phyloP scores from a whole-genome alignment of 345 rosid species.

The Cardamine resedifolia region DNA sequence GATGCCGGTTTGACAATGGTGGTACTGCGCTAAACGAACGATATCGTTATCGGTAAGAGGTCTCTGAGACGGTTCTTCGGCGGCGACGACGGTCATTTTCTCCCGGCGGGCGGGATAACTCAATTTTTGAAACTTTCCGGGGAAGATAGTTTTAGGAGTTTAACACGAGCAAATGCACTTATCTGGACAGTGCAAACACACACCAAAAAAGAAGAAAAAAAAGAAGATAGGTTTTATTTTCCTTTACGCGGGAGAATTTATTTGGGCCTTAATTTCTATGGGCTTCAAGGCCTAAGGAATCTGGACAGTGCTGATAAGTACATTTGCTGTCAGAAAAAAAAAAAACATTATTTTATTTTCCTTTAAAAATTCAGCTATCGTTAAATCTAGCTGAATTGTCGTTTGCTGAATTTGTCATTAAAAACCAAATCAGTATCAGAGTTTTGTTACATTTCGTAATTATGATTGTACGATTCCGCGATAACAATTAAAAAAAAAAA shows the following conservation, averaged over 20 bases:
- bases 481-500: too few relatives aligned
- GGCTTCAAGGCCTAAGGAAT: neutral
- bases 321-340: too few relatives aligned
- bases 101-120: constrained; percentile 35
- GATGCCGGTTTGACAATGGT: constrained; percentile 36
- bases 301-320: neutral
- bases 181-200: too few relatives aligned
- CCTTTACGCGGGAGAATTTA: constrained; percentile 28
- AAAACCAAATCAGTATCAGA: too few relatives aligned
- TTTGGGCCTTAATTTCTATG: neutral
- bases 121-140: constrained; percentile 4
- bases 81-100: constrained; percentile 22
- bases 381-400: too few relatives aligned
- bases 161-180: too few relatives aligned
- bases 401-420: neutral
- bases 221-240: neutral
- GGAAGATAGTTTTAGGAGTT: neutral
- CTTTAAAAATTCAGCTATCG: too few relatives aligned
- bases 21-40: constrained; percentile 52
- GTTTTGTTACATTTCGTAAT: too few relatives aligned
- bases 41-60: constrained; percentile 55
- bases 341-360: neutral
- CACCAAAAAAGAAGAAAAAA: neutral
- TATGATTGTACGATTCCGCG: too few relatives aligned
- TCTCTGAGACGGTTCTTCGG: constrained; percentile 27